These are phyloP conservation scores for Penicillium desertorum DNA, from an alignment of 495 filamentous ascomycete genomes.

Conservation along the genomic window DNA sequence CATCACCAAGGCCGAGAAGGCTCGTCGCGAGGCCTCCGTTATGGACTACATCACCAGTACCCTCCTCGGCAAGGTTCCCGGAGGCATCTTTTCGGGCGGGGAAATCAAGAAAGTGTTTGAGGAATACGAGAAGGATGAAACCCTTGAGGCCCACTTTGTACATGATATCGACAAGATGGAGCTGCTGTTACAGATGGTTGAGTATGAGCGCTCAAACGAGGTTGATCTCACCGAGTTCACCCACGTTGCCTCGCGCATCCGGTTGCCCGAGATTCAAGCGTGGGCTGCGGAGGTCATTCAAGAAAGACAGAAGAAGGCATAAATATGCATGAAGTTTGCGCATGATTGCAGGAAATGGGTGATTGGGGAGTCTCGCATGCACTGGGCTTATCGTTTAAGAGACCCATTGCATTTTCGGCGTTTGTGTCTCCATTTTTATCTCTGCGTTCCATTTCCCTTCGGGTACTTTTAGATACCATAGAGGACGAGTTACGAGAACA, in stretches of 20 bases:
- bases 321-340: not conserved
- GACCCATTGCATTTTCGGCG: slow-evolving; percentile 17
- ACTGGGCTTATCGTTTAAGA: not conserved
- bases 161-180: slow-evolving; percentile 98
- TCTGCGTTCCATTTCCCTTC: slow-evolving; percentile 11
- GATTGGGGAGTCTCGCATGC: not conserved
- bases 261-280: slow-evolving; percentile 69
- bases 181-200: slow-evolving; percentile 88
- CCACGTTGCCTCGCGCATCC: slow-evolving; percentile 69
- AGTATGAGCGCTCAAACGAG: slow-evolving; percentile 79
- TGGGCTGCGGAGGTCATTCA: slow-evolving; percentile 75
- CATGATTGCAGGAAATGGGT: not conserved
- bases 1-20: slow-evolving; percentile 72
- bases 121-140: slow-evolving; percentile 87
- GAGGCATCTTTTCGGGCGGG: slow-evolving; percentile 57
- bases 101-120: slow-evolving; percentile 79
- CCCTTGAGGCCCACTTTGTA: slow-evolving; percentile 81
- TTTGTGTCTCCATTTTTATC: slow-evolving; percentile 18
- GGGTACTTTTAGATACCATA: slow-evolving; percentile 25
- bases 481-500: slow-evolving; percentile 20
- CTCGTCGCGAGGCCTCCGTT: slow-evolving; percentile 74
- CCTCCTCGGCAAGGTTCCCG: slow-evolving; percentile 72
- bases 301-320: slow-evolving; percentile 62
- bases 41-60: slow-evolving; percentile 82
- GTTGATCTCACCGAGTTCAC: slow-evolving; percentile 83